phyloP scores from a whole-genome alignment of 208 protist genomes.

The Trichomonas tenax region DNA sequence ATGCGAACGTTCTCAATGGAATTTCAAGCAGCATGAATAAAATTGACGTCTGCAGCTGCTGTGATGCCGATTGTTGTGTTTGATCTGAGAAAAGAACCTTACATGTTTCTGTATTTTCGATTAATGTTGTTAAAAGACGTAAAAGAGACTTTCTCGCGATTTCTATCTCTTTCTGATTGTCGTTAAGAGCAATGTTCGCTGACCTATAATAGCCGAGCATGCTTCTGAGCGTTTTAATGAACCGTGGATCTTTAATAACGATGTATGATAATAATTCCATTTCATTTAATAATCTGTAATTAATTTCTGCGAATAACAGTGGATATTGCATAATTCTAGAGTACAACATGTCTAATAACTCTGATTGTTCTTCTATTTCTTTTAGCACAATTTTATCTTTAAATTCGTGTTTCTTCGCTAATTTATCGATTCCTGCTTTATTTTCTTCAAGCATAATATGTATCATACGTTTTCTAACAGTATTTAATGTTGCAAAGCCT shows the following conservation, averaged over 20 bases:
- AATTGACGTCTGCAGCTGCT: background rate
- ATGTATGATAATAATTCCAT: background rate
- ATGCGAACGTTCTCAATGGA: background rate
- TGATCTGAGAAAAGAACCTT: background rate
- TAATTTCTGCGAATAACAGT: background rate
- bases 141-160: background rate
- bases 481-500: background rate
- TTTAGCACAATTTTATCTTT: background rate
- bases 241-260: background rate
- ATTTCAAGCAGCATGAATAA: background rate
- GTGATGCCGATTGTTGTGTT: background rate
- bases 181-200: background rate
- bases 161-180: background rate
- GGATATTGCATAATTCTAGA: background rate
- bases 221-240: background rate
- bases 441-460: background rate
- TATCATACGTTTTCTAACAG: background rate
- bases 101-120: background rate
- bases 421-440: background rate
- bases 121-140: background rate
- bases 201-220: background rate
- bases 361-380: background rate
- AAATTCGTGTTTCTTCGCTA: background rate
- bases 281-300: background rate
- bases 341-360: background rate